Percentiles rank a stretch among this genome's conserved stretches.
Conservation (phyloP, 805 yeast species). For the Candida khao-thaluensis region DNA sequence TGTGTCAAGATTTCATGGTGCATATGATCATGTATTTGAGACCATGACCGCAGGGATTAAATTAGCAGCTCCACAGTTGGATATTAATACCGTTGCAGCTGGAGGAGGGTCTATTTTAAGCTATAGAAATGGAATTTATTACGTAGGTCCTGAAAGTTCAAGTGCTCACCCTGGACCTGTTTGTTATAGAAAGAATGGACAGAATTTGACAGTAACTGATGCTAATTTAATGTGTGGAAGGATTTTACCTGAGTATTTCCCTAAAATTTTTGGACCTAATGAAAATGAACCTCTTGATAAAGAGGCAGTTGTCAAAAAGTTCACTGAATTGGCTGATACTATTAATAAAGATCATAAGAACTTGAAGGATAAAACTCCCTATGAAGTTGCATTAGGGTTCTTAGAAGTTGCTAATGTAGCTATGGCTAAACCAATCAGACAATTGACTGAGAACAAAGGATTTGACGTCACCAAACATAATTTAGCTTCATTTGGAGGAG, state of each 20-base stretch:
- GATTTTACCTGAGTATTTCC: constrained; percentile 70
- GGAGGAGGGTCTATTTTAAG: constrained; percentile 41
- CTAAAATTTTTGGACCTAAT: constrained; percentile 78
- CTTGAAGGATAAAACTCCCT: constrained; percentile 43
- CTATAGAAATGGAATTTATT: constrained; percentile 38
- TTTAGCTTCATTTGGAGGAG: constrained; percentile 86
- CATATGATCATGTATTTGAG: constrained; percentile 77
- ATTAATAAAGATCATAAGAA: constrained; percentile 68
- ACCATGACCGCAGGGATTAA: constrained; percentile 84
- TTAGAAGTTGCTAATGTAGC: constrained; percentile 80
- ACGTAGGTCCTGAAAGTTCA: constrained; percentile 85
- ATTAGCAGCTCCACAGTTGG: constrained; percentile 57
- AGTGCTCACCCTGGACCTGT: constrained; percentile 90
- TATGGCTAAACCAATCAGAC: constrained; percentile 89
- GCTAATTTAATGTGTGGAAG: constrained; percentile 76
- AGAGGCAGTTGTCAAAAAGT: constrained; percentile 49
- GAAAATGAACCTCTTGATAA: constrained; percentile 70
- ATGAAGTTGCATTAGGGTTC: constrained; percentile 79
- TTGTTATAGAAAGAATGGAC: constrained; percentile 66
- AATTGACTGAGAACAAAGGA: constrained; percentile 83
- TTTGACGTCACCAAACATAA: constrained; percentile 62
- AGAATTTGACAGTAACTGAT: constrained; percentile 68
- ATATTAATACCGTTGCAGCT: constrained; percentile 43
- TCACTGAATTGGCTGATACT: constrained; percentile 49
- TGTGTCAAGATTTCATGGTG: constrained; percentile 51